Percentiles rank a stretch among this genome's conserved stretches.
phyloP scores from a whole-genome alignment of 495 filamentous ascomycete species.

The Hyaloscypha bicolor region DNA sequence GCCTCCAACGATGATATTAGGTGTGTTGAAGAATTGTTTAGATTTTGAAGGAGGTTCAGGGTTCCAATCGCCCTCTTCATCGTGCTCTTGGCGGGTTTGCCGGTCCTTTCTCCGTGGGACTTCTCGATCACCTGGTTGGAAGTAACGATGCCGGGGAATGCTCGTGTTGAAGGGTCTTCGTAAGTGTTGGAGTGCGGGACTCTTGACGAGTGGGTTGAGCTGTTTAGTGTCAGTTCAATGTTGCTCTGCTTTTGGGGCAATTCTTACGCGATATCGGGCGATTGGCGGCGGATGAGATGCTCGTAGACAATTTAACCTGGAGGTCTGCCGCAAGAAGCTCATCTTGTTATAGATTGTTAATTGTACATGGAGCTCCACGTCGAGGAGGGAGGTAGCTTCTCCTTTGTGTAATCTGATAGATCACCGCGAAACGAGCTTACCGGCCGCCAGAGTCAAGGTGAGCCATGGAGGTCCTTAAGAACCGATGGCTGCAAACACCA shows the following conservation, averaged over 20 bases:
- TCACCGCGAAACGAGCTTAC: not conserved
- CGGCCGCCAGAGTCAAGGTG: not conserved
- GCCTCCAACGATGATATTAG: not conserved
- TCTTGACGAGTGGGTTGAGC: not conserved
- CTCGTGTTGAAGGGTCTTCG: not conserved
- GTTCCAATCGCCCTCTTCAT: not conserved
- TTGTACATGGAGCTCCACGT: not conserved
- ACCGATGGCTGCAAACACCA: not conserved
- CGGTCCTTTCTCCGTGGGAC: not conserved
- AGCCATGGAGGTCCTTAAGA: not conserved
- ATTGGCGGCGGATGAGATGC: not conserved
- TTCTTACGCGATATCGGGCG: not conserved
- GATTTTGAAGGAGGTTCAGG: not conserved
- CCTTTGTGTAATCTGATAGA: not conserved
- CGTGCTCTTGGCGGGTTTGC: not conserved
- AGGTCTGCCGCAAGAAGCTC: constrained; percentile 1
- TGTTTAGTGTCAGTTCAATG: not conserved
- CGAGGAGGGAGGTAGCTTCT: not conserved
- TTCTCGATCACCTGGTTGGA: not conserved
- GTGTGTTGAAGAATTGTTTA: not conserved
- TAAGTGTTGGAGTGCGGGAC: not conserved
- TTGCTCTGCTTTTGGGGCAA: not conserved
- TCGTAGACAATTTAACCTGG: not conserved
- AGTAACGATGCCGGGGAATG: not conserved
- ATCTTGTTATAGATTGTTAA: not conserved